Evolutionary conservation across 2,329 filamentous ascomycete species (phyloP), one percentile per base, ranked within the genome.

Genomic region (Trichoderma citrinoviride): DNA sequence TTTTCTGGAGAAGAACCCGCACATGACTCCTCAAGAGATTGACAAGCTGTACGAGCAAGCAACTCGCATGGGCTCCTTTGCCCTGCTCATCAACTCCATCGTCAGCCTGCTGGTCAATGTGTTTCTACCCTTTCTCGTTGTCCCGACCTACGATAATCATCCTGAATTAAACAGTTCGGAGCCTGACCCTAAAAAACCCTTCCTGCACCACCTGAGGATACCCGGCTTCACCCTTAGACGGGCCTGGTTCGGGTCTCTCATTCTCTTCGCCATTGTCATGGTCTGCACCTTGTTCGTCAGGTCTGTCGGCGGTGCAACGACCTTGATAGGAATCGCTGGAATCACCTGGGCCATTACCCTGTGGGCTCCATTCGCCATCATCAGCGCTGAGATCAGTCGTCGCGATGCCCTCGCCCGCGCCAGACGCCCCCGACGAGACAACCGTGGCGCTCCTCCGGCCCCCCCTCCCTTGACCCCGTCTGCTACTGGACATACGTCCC

Each of bases 331-430:
- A 1, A 79, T 95, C 25, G 88, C 96, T 54, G 94, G 94, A 40
- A 87, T 98, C 65, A 93, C 92, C 1, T 98, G 94, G 94, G 93
- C 93, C 23, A 81, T 97, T 72, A 93, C 93, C 2, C 86, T 96
- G 27, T 98, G 94, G 94, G 94, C 93, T 0, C 94, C 94, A 0
- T 98, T 94, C 80, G 93, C 94, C 44, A 90, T 98, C 71, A 97
- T 98, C 74, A 93, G 92, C 52, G 92, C 92, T 5, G 94, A 98
- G 76, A 93, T 98, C 67, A 91, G 90, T 67, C 90, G 89, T 66
- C 88, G 92, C 6, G 91, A 97, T 73, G 87, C 89, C 46, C 68
- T 78, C 19, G 74, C 81, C 25, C 82, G 83, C 23, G 76, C 79
- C 3, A 72, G 71, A 58, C 76, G 73, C 67, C 43, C 27, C 21